Base-by-base conservation (phyloP, 2,329 filamentous ascomycete species). In the Alternaria angustiovoidea region DNA sequence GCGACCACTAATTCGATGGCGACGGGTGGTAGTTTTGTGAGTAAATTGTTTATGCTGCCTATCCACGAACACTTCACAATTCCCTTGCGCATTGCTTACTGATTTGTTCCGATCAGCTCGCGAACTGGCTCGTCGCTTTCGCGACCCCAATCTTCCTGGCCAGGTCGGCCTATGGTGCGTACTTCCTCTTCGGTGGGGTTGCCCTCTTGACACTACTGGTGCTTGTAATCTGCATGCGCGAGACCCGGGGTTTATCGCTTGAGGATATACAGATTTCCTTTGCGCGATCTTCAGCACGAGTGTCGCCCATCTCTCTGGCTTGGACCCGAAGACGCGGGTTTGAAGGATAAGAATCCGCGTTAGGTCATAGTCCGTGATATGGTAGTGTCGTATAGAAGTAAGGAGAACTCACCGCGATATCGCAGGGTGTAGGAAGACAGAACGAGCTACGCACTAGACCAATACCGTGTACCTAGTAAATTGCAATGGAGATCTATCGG, bases 11-110 rank as follows among this genome's bases (percentile, higher is more conserved):
- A 43, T 7, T n/a, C 41, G 3, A 43, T 43, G 7, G 41, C 18
- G 12, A 43, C 41, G 12, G 41, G 41, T 8, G 41, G 41, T 14
- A 43, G 41, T 14, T 43, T 43, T 43, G 41, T 43, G 7, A 26
- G 41, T 8, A 2, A 11, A 20, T 4, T 7, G 14, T 0, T 3
- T 2, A 11, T 24, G 20, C 7, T 26, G 24, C 24, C 24, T 1
- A 26, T 0, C 24, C 0, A 7, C 24, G 0, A 26, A 26, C 22
- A 24, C 1, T 2, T 2, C 24, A 26, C 0, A 26, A 24, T 7
- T 0, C 24, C 24, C 24, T 26, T 26, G 24, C 24, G 24, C 24
- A 26, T 26, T 9, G 20, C 12, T 43, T 2, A 43, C 12, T 18
- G 7, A 3, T 7, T 24, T 4, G 11, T 26, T 2, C 0, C 41